These are phyloP conservation scores for Pichia norvegensis DNA, from an alignment of 1,139 yeast species.

Conservation along the genomic window DNA sequence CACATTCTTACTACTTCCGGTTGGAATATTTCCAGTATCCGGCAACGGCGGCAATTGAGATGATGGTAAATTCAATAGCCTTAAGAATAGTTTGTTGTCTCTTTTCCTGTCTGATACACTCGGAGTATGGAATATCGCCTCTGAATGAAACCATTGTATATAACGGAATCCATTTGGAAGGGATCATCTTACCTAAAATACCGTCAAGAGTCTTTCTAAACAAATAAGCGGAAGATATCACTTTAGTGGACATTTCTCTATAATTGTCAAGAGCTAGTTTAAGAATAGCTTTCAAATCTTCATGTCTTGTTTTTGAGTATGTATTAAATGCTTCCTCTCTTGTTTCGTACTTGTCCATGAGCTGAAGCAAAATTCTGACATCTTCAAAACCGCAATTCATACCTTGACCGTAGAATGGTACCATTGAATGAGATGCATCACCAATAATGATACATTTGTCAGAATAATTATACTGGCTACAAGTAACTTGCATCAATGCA, in stretches of 20 bases:
- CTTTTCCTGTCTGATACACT: slow-evolving; percentile 51
- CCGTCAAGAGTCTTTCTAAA: slow-evolving; percentile 64
- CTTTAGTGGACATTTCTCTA: slow-evolving; percentile 81
- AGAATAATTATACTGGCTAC: slow-evolving; percentile 60
- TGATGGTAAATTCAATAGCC: slow-evolving; percentile 17
- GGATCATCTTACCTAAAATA: slow-evolving; percentile 46
- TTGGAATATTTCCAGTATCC: slow-evolving; percentile 5
- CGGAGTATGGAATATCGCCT: slow-evolving; percentile 69
- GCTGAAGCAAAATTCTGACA: slow-evolving; percentile 55
- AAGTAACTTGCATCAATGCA: slow-evolving; percentile 58
- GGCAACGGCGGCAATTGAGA: slow-evolving; percentile 9
- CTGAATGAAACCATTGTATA: slow-evolving; percentile 91
- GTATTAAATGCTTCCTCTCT: slow-evolving; percentile 45
- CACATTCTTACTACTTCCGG: neutral
- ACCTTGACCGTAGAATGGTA: slow-evolving; percentile 95
- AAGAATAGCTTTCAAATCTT: slow-evolving; percentile 68
- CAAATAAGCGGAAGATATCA: slow-evolving; percentile 55
- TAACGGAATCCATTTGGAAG: slow-evolving; percentile 71
- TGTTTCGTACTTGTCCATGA: slow-evolving; percentile 40
- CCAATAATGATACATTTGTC: slow-evolving; percentile 70
- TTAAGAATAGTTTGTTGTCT: slow-evolving; percentile 42
- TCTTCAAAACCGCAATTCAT: slow-evolving; percentile 97
- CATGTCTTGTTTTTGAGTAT: slow-evolving; percentile 51
- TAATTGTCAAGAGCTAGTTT: slow-evolving; percentile 76
- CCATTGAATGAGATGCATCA: slow-evolving; percentile 96